Conservation (phyloP, 1,139 yeast genomes). For the Williopsis jadinii region DNA sequence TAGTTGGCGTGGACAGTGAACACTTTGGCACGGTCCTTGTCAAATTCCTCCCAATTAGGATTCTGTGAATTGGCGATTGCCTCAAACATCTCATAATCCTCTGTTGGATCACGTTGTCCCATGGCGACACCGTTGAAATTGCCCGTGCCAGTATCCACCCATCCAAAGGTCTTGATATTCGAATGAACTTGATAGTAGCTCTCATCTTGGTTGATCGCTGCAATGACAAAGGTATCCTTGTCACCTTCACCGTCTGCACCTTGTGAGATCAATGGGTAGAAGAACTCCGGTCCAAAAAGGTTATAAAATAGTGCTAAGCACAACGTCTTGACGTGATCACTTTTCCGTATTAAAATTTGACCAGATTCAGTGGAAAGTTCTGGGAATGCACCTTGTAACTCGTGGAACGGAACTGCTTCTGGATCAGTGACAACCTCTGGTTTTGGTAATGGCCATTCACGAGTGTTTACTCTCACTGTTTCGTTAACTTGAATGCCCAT, state of each 20-base stretch:
- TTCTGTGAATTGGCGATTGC: slow-evolving; percentile 3
- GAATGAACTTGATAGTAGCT: slow-evolving; percentile 42
- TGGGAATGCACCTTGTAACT: slow-evolving; percentile 49
- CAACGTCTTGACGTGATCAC: slow-evolving; percentile 44
- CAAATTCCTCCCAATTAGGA: slow-evolving; percentile 15
- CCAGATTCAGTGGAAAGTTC: slow-evolving; percentile 62
- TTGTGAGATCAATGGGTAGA: slow-evolving; percentile 48
- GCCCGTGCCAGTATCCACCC: slow-evolving; percentile 27
- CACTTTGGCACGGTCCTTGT: slow-evolving; percentile 9
- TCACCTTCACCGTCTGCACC: slow-evolving; percentile 66
- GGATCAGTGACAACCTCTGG: slow-evolving; percentile 8
- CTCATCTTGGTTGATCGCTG: slow-evolving; percentile 42
- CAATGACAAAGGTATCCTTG: slow-evolving; percentile 57
- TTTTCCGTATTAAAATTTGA: slow-evolving; percentile 47
- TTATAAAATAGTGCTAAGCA: slow-evolving; percentile 50
- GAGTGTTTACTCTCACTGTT: slow-evolving; percentile 32
- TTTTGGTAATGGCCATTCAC: slow-evolving; percentile 24
- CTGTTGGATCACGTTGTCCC: slow-evolving; percentile 35
- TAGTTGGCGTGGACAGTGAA: slow-evolving; percentile 51
- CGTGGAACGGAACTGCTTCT: slow-evolving; percentile 34
- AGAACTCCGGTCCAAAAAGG: slow-evolving; percentile 49
- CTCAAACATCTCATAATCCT: slow-evolving; percentile 26
- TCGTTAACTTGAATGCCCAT: slow-evolving; percentile 38
- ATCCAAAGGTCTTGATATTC: slow-evolving; percentile 31
- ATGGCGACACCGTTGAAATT: slow-evolving; percentile 34